A percentile compares a stretch with the other conserved stretches of the same genome.
phyloP scores from a whole-genome alignment of 2,329 filamentous ascomycete genomes.

The Paramyrothecium sp. region DNA sequence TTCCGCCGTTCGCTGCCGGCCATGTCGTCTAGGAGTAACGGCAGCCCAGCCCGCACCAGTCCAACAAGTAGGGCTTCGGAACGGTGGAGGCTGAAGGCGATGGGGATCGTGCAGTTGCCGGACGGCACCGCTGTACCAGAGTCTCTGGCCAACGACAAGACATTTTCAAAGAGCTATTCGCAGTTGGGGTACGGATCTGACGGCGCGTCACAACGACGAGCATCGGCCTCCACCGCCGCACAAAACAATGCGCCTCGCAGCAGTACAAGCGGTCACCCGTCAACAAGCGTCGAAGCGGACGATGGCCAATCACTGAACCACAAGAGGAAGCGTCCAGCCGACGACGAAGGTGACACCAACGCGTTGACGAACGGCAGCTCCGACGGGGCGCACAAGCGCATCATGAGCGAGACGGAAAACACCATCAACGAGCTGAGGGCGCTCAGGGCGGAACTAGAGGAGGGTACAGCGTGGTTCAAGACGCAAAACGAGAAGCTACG shows the following conservation, averaged over 20 bases:
- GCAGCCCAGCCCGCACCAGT: constrained; percentile 20
- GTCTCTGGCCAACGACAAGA: constrained; percentile 43
- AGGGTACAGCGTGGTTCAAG: constrained; percentile 44
- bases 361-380: constrained; percentile 6
- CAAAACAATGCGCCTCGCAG: neutral
- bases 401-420: constrained; percentile 41
- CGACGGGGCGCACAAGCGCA: constrained; percentile 32
- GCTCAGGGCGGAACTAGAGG: constrained; percentile 43
- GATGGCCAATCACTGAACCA: constrained; percentile 13
- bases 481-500: constrained; percentile 42
- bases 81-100: constrained; percentile 46
- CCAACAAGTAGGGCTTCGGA: constrained; percentile 38
- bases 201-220: constrained; percentile 16
- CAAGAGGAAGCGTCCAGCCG: constrained; percentile 29
- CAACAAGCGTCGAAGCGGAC: neutral
- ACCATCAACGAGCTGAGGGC: constrained; percentile 38
- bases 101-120: constrained; percentile 51
- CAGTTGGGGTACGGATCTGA: constrained; percentile 28
- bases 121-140: constrained; percentile 55
- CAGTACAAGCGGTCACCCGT: neutral
- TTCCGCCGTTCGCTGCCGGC: constrained; percentile 41
- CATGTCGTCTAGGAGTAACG: constrained; percentile 22
- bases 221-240: constrained; percentile 19
- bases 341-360: constrained; percentile 19
- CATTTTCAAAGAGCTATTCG: constrained; percentile 36